phyloP scores from a whole-genome alignment of 75 land plant species.

The Pseudotsuga menziesii region DNA sequence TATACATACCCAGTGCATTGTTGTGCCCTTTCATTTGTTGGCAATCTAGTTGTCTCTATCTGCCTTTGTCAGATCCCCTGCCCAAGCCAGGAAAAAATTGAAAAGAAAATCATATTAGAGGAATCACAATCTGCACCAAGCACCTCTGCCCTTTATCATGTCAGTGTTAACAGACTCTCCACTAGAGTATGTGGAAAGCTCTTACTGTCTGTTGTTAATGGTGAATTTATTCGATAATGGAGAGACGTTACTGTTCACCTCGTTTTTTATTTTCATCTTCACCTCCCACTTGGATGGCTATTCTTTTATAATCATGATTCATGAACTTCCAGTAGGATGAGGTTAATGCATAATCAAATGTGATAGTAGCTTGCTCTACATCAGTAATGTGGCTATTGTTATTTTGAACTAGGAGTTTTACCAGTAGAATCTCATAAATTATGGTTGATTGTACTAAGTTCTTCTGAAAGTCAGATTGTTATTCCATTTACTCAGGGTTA shows the following conservation, averaged over 20 bases:
- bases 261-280: background rate
- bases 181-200: background rate
- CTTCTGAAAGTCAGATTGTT: background rate
- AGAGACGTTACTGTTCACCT: background rate
- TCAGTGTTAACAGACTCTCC: background rate
- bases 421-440: background rate
- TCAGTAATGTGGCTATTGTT: background rate
- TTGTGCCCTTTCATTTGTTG: too few species aligned
- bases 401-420: background rate
- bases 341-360: background rate
- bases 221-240: background rate
- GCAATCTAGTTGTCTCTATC: background rate
- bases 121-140: background rate
- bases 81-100: background rate
- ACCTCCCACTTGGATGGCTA: background rate
- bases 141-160: background rate
- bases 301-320: background rate
- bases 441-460: background rate
- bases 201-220: background rate
- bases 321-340: background rate
- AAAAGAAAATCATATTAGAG: background rate
- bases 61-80: background rate
- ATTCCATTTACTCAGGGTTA: background rate
- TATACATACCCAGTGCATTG: too few species aligned
- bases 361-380: background rate